Percentiles rank a stretch among this genome's conserved stretches.
phyloP scores from a whole-genome alignment of 1,139 yeast species.

The Hyphopichia burtonii region DNA sequence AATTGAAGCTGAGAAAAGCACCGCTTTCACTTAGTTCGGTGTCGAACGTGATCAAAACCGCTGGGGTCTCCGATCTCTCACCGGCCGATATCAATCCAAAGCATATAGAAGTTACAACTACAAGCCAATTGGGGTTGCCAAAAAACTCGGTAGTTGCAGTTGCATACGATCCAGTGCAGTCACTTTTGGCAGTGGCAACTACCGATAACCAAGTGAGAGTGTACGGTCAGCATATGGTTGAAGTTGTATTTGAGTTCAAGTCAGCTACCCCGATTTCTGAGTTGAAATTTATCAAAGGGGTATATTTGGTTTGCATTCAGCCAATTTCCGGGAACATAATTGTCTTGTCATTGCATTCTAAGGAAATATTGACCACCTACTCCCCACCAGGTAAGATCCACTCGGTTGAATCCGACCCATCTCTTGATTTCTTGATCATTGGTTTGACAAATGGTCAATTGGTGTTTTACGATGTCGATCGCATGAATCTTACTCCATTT shows the following conservation, averaged over 20 bases:
- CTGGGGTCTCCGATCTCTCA: constrained; percentile 38
- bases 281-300: constrained; percentile 72
- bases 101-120: constrained; percentile 30
- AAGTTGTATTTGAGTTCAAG: constrained; percentile 60
- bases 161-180: constrained; percentile 87
- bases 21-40: constrained; percentile 51
- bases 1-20: constrained; percentile 44
- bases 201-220: constrained; percentile 68
- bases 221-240: constrained; percentile 82
- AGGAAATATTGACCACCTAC: constrained; percentile 53
- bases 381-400: constrained; percentile 66
- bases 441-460: constrained; percentile 80
- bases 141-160: constrained; percentile 51
- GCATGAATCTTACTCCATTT: constrained; percentile 65
- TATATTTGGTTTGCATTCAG: constrained; percentile 71
- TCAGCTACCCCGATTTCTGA: constrained; percentile 52
- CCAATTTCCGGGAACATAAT: constrained; percentile 46
- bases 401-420: constrained; percentile 74
- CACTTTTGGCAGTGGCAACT: constrained; percentile 80
- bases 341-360: constrained; percentile 68
- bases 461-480: constrained; percentile 79
- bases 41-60: constrained; percentile 53
- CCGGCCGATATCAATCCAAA: constrained; percentile 39
- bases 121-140: constrained; percentile 42
- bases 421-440: constrained; percentile 80